Percentiles rank a stretch among this genome's conserved stretches.
phyloP scores from a whole-genome alignment of 2,329 filamentous ascomycete species.

The Paecilomyces sp. region DNA sequence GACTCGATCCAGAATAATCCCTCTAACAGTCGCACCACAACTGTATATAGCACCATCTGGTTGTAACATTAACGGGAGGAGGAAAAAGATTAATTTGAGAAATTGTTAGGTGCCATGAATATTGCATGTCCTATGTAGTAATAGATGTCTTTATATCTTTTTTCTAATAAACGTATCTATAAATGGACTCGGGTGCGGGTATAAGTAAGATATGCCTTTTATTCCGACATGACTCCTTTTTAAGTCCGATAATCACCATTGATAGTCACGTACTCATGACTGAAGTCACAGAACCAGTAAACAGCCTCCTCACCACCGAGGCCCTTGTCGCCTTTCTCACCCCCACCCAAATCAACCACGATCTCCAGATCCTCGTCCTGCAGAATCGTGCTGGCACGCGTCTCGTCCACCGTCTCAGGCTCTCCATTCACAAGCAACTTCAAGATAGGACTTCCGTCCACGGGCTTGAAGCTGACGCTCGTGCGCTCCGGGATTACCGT shows the following conservation, averaged over 20 bases:
- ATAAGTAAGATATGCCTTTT: neutral
- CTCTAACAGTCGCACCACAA: constrained; percentile 10
- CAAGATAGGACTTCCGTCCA: constrained; percentile 49
- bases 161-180: neutral
- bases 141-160: neutral
- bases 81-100: neutral
- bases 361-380: constrained; percentile 57
- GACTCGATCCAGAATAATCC: neutral
- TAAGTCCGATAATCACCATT: constrained; percentile 61
- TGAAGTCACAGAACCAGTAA: constrained; percentile 62
- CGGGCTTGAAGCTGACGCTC: constrained; percentile 55
- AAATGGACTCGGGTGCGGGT: neutral
- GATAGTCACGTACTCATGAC: constrained; percentile 63
- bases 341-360: constrained; percentile 51
- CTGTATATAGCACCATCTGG: constrained; percentile 20
- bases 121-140: neutral
- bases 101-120: neutral
- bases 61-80: constrained; percentile 21
- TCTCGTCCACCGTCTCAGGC: constrained; percentile 56
- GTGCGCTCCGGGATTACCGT: constrained; percentile 49
- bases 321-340: constrained; percentile 31
- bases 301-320: constrained; percentile 46
- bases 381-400: constrained; percentile 51
- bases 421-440: constrained; percentile 55
- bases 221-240: neutral